Evolutionary conservation across 495 filamentous ascomycete genomes (phyloP), one percentile per base, ranked within the genome.

Genomic region (Penicillium robsamsonii): DNA sequence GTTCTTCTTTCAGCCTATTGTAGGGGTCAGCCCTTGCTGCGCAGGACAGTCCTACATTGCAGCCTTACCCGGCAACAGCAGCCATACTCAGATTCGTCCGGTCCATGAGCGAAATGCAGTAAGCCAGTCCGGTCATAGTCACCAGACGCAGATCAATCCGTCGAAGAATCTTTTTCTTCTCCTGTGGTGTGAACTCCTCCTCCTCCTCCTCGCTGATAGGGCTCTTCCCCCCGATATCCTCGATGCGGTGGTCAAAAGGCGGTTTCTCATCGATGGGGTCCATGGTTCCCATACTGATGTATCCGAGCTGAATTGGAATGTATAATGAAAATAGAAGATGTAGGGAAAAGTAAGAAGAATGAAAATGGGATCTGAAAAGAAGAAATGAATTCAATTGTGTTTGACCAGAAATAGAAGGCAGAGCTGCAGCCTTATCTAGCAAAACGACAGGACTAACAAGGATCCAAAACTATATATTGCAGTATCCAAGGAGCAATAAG

Each of bases 41-140:
- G 18, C 7, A 33, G 0, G 22, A 33, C n/a, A 25, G 43, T 6
- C n/a, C 18, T 42, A 5, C 27, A 17, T 5, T 31, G n/a, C 5
- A 47, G 8, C 24, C 67, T 58, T 65, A 75, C 75, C 81, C 86
- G 29, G 84, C 85, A 56, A 90, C 79, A 29, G 76, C 76, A 43
- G 87, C 87, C 37, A 76, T 77, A 48, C 79, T 77, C 59, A 89
- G 60, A 66, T 90, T 90, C 6, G 84, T 87, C 3, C 87, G 72
- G 66, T 89, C 87, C 81, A 89, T 85, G 50, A 89, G 64, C 29
- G 75, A 81, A 56, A 87, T 75, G 60, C 81, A 85, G 67, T 89
- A 89, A 63, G 87, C 76, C 58, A 83, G 66, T 5, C 87, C 87
- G 4, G 84, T 74, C 31, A 83, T 88, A 1, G 80, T 68, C 30